Conservation (phyloP, 345 rosid genomes). For the Eucalyptus sp. region DNA sequence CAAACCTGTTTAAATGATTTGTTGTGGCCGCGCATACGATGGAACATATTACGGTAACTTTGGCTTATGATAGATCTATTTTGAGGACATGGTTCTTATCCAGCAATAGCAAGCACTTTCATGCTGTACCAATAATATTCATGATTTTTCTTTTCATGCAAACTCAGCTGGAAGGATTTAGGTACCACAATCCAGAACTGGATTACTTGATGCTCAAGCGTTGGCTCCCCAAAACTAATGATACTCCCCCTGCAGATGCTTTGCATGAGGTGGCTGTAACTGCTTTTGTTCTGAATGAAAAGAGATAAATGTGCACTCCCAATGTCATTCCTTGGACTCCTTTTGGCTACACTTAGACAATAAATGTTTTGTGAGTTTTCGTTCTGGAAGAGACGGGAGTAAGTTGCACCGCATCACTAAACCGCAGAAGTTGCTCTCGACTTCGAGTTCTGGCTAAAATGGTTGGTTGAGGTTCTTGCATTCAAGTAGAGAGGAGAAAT, state of each 20-base stretch:
- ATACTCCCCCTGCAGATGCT: background rate
- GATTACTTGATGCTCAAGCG: background rate
- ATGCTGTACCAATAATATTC: background rate
- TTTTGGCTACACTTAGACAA: background rate
- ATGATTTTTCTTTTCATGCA: background rate
- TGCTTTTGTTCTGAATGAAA: background rate
- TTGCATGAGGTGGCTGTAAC: background rate
- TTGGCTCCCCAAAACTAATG: background rate
- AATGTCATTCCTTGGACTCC: background rate
- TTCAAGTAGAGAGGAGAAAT: too few species aligned
- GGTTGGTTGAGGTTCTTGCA: background rate
- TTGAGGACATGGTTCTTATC: background rate
- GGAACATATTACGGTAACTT: background rate
- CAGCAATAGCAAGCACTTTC: background rate
- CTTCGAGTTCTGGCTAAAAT: background rate
- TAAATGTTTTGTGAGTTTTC: background rate
- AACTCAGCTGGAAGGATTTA: background rate
- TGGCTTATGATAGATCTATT: background rate
- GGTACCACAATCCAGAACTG: background rate
- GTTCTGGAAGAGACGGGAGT: background rate
- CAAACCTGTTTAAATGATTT: background rate
- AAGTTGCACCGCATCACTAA: background rate
- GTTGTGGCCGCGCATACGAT: fast-evolving
- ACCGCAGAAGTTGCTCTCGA: background rate
- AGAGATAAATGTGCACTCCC: background rate